Conservation (phyloP, 306 rosid genomes). For the Cicer cuneatum region DNA sequence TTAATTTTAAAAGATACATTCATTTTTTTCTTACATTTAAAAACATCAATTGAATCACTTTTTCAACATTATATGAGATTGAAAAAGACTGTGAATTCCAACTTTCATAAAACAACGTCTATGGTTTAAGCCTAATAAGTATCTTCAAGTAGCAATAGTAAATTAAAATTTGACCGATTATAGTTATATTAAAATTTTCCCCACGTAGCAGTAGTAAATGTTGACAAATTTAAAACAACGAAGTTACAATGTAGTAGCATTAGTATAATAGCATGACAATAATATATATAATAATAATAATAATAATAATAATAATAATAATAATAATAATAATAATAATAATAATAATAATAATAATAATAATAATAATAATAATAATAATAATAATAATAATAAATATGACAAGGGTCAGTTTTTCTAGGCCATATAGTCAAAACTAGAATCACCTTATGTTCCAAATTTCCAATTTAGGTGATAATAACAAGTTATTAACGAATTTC, state of each 20-base stretch:
- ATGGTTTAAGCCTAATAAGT: too few relatives aligned
- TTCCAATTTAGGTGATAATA: conserved; percentile 6
- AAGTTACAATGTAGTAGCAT: not conserved
- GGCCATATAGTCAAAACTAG: conserved; percentile 5
- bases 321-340: not conserved
- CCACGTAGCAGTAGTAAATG: not conserved
- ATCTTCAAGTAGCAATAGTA: not conserved
- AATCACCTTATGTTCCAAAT: not conserved
- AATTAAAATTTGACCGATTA: not conserved
- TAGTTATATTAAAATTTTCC: not conserved
- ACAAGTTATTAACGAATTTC: conserved; percentile 19
- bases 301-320: not conserved
- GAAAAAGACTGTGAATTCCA: too few relatives aligned
- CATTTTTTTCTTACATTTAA: too few relatives aligned
- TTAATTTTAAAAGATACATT: too few relatives aligned
- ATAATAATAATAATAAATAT: not conserved
- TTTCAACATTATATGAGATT: too few relatives aligned
- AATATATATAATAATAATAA: too few relatives aligned
- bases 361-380: too few relatives aligned
- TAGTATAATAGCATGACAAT: not conserved
- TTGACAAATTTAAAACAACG: not conserved
- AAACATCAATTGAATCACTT: too few relatives aligned
- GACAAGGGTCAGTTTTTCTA: not conserved
- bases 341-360: not conserved
- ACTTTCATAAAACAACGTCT: too few relatives aligned